Base-by-base conservation (phyloP, 805 yeast genomes). In the Ogataea saltuana region DNA sequence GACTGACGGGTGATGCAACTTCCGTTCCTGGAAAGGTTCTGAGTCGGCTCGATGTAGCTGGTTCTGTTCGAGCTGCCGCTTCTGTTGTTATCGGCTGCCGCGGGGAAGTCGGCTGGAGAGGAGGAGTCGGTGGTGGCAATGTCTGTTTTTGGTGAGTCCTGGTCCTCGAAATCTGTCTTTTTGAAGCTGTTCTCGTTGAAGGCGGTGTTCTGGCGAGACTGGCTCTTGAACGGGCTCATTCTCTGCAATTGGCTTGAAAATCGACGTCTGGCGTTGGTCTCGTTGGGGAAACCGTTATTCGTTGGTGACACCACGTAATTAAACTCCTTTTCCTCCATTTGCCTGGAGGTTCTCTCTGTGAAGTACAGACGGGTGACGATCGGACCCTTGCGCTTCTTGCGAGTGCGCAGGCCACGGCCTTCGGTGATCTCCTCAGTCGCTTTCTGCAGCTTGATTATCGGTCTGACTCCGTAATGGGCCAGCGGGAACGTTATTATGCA, bases 381-480 rank as follows among this genome's bases (percentile, higher is more conserved):
- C 25, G 36, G 27, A 2, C 22, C 28, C 11, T 33, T 33, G 4
- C 25, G 23, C 23, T 40, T 50, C 36, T 50, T 51, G 29, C 45
- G 51, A n/a, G 41, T 40, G 23, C 54, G 52, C 45, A 62, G 48
- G 0, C 67, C 69, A 15, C 68, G 51, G 25, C 74, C 69, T 36
- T 68, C 65, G 4, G 82, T 76, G 21, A 82, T 77, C 18, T 76
- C 77, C 58, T 88, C 96, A 0, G 96, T 87, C 0, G 95, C 96
- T 49, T 80, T 80, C 56, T 85, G 88, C 32, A 89, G 70, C 45
- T 81, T 75, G 32, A 87, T 75, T 45, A 89, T 88, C 0, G 97
- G 97, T 50, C 85, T 66, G 5, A 88, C 90, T 26, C 90, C 88
- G 71, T 81, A 85, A 46, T 86, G 88, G 0, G 96, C 88, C 41